Percentiles rank a stretch among this genome's conserved stretches.
Conservation (phyloP, 169 alveolate genomes). For the Haemoproteus tartakovskyi region DNA sequence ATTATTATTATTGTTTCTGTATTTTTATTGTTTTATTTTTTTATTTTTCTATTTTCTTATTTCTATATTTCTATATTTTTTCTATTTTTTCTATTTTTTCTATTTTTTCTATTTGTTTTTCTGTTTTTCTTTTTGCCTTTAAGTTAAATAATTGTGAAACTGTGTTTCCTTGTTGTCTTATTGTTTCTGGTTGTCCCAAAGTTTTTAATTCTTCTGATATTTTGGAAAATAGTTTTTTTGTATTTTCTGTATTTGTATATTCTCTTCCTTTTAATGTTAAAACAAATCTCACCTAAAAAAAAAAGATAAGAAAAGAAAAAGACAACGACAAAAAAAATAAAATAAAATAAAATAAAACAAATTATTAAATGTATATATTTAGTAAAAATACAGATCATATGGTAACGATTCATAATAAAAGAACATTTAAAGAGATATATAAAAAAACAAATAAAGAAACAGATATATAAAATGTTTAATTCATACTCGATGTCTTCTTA, state of each 20-base stretch:
- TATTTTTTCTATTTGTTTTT: conserved; percentile 1
- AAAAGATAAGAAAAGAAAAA: no score
- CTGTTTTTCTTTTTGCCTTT: conserved; percentile 44
- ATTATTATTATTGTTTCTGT: no score
- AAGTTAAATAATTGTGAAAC: conserved; percentile 52
- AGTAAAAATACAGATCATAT: background rate
- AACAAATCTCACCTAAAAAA: conserved; percentile 24
- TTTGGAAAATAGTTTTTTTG: conserved; percentile 29
- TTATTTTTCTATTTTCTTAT: no score
- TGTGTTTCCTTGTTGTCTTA: conserved; percentile 45
- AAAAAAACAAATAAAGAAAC: background rate
- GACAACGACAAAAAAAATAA: no score
- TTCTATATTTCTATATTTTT: background rate
- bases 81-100: background rate
- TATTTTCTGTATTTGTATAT: conserved; percentile 42
- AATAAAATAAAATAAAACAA: no score
- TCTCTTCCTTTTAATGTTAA: conserved; percentile 56
- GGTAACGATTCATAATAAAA: background rate
- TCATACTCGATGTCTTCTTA: conserved; percentile 36
- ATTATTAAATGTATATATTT: background rate
- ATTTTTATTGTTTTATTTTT: no score
- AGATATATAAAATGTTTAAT: background rate
- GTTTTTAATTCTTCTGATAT: conserved; percentile 46
- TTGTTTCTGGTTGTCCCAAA: conserved; percentile 39
- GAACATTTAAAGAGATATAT: background rate